Evolutionary conservation across 2,329 filamentous ascomycete species (phyloP), one percentile per base, ranked within the genome.

Genomic region (Pseudogymnoascus sp.): DNA sequence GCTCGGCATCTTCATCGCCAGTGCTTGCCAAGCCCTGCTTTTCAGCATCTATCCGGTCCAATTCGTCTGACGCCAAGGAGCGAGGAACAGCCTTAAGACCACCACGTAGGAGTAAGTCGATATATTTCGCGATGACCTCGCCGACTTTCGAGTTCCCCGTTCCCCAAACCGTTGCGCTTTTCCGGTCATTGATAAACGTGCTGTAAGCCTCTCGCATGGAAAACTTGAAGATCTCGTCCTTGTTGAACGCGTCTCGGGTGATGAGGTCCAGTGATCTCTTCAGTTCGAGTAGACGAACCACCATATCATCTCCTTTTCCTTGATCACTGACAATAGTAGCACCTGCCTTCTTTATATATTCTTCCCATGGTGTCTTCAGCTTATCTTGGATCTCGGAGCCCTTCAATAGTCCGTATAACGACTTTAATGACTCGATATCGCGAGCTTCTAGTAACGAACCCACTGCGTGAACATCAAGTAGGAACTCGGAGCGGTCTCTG

Each of bases 111-210:
- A 99, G 80, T 77, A 89, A 82, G 75, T 99, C 95, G 65, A 99
- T 89, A 70, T 97, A 93, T 75, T 97, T 97, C 31, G 95, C 96
- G 69, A 97, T 96, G 93, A 97, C 96, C 78, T 99, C 95, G 59
- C 93, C 95, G 12, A 96, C 91, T 79, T 96, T 97, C 16, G 92
- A 91, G 62, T 93, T 96, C 62, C 92, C 88, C 0, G 90, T 91
- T 60, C 86, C 85, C 84, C 89, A 93, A 4, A 86, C 80, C 6
- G 84, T 82, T 1, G 84, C 86, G 71, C 88, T 89, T 71, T 88
- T 88, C 3, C 81, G 84, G 74, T 95, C 90, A 74, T 99, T 99
- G 81, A 99, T 96, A 69, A 97, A 97, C 0, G 80, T 83, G 61
- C 90, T 88, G 71, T 99, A 97, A 0, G 91, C 84, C 70, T 97